Base-by-base conservation (phyloP, 139 green algal genomes). In the Chlamydomonas asymmetrica region DNA sequence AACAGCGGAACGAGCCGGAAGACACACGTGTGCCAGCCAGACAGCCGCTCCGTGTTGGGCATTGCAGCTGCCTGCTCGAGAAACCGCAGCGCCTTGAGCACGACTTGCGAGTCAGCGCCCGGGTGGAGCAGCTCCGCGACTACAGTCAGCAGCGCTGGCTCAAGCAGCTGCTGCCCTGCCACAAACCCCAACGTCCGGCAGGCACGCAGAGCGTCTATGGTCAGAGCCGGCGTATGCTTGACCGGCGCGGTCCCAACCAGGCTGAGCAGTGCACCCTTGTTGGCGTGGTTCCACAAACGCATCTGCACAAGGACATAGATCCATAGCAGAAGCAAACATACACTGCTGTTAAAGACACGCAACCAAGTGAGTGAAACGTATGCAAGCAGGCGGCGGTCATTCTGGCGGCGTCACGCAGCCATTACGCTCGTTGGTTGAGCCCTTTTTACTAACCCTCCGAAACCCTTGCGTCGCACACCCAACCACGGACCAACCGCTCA, bases 1-100 rank as follows among this genome's bases (percentile, higher is more conserved):
- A 81, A 59, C 41, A 81, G 66, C 31, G 75, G 75, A 4, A 75
- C 66, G 0, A 81, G 41, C 10, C 63, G 63, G 59, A 81, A 81
- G 35, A 81, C 66, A 8, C 62, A 57, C 16, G 56, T 67, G 75
- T 75, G 66, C 75, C 75, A 81, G 41, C 16, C 35, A 25, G 62
- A 20, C 43, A 75, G 65, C 43, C 64, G 60, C 41, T 63, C 31
- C 10, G 4, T 32, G 10, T 10, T 27, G 1, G 34, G 35, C 3
- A 70, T 37, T 9, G 31, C 75, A 1, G 75, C 65, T 8, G 65
- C 66, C 32, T 32, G 9, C 29, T 8, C 2, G 43, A 81, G 57
- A 34, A 74, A 23, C 61, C 71, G 71, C 16, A 81, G 75, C 6
- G 66, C 59, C 57, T 70, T 71, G 22, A 72, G 60, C 57, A 81